Conservation (phyloP, 768 basidiomycete genomes). For the Fomitopsis serialis region DNA sequence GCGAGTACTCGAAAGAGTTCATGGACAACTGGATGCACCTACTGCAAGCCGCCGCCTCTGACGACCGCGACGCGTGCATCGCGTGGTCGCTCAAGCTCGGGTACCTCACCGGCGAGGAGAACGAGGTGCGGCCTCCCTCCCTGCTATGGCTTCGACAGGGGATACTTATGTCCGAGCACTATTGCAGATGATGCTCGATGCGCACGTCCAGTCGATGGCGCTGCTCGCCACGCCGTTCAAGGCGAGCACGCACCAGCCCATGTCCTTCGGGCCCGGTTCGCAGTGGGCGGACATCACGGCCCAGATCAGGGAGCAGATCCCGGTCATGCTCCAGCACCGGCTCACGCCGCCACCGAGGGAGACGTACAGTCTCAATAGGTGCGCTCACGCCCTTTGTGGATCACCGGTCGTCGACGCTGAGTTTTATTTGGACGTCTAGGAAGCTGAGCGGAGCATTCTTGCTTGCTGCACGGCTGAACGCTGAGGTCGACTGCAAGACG, state of each 20-base stretch:
- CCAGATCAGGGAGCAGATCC: slow-evolving; percentile 75
- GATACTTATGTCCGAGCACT: not conserved
- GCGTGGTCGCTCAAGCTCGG: slow-evolving; percentile 77
- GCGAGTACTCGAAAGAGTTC: slow-evolving; percentile 79
- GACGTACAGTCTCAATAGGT: slow-evolving; percentile 93
- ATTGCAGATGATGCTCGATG: slow-evolving; percentile 72
- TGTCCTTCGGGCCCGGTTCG: slow-evolving; percentile 69
- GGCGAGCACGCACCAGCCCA: slow-evolving; percentile 55
- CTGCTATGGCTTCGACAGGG: not conserved
- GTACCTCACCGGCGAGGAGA: slow-evolving; percentile 88
- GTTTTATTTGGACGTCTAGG: slow-evolving; percentile 30
- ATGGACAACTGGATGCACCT: slow-evolving; percentile 84
- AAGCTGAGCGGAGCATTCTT: slow-evolving; percentile 83
- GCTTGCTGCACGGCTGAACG: slow-evolving; percentile 69
- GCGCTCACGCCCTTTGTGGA: slow-evolving; percentile 12
- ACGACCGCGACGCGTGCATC: slow-evolving; percentile 62
- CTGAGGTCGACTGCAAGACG: slow-evolving; percentile 63
- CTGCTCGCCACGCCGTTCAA: slow-evolving; percentile 87
- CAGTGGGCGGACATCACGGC: slow-evolving; percentile 68
- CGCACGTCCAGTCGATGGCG: slow-evolving; percentile 79
- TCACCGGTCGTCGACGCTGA: not conserved
- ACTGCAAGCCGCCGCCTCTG: slow-evolving; percentile 71
- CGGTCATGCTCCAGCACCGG: slow-evolving; percentile 83
- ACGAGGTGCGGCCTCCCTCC: slow-evolving; percentile 43
- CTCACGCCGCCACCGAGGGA: slow-evolving; percentile 91